Conservation (phyloP, 2,329 filamentous ascomycete genomes). For the Setomelanomma holmii region DNA sequence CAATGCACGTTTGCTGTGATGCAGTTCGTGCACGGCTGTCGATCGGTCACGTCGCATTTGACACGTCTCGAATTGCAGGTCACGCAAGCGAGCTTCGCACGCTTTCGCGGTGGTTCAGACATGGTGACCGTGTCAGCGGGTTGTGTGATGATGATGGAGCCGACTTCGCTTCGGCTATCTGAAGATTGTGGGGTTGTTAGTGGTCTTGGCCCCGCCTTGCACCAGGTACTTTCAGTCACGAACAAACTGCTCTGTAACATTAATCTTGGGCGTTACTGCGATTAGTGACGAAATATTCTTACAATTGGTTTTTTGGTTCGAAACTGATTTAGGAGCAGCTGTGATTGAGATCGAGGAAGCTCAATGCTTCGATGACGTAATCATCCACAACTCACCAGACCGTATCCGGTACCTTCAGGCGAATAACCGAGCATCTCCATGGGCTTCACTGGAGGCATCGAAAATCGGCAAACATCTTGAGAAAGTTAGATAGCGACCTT, state of each 20-base stretch:
- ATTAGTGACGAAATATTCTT: too few relatives aligned
- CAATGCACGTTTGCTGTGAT: slow-evolving; percentile 46
- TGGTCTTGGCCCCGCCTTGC: neutral
- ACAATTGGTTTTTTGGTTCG: too few relatives aligned
- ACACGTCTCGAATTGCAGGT: slow-evolving; percentile 56
- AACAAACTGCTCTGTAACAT: neutral
- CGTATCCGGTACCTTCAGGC: neutral
- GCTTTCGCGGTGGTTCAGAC: slow-evolving; percentile 33
- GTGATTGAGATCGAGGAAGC: too few relatives aligned
- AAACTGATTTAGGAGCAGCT: too few relatives aligned
- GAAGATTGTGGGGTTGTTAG: neutral
- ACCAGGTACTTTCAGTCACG: neutral
- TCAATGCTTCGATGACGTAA: neutral
- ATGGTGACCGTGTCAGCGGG: slow-evolving; percentile 17
- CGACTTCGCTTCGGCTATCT: slow-evolving; percentile 28
- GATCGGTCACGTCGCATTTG: slow-evolving; percentile 56
- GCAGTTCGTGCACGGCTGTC: slow-evolving; percentile 55
- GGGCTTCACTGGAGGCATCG: neutral
- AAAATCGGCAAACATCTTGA: too few relatives aligned
- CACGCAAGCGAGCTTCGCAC: slow-evolving; percentile 54
- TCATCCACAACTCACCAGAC: neutral
- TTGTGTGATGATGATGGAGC: slow-evolving; percentile 20
- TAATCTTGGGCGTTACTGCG: too few relatives aligned
- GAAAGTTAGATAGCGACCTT: too few relatives aligned
- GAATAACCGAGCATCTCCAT: neutral